Percentiles rank a stretch among this genome's conserved stretches.
phyloP scores from a whole-genome alignment of 805 yeast genomes.

The Candida vaughaniae region DNA sequence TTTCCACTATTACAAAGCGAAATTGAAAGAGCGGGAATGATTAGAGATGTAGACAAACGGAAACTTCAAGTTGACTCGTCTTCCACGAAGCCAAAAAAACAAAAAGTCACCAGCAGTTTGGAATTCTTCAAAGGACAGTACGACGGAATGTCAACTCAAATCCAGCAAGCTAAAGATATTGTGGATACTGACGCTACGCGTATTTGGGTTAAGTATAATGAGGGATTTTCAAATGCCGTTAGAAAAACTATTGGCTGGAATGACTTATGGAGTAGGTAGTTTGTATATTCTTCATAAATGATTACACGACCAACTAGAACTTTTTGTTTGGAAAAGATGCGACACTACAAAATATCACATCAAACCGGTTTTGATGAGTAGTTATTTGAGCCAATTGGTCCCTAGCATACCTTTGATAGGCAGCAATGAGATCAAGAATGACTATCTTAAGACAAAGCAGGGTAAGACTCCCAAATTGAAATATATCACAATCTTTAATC shows the following conservation, averaged over 20 bases:
- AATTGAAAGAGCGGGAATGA: constrained; percentile 21
- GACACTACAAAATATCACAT: too few species aligned
- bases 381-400: constrained; percentile 29
- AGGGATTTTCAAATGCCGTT: constrained; percentile 91
- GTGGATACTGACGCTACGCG: constrained; percentile 38
- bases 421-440: constrained; percentile 3
- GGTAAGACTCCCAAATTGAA: constrained; percentile 14
- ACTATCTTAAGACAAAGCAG: constrained; percentile 13
- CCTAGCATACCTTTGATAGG: constrained; percentile 20
- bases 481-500: constrained; percentile 29
- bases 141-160: constrained; percentile 32
- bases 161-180: constrained; percentile 20
- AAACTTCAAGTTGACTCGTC: constrained; percentile 1
- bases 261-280: constrained; percentile 49
- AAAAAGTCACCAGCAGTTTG: constrained; percentile 29
- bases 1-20: constrained; percentile 39
- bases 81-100: constrained; percentile 15
- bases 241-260: constrained; percentile 79
- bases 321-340: too few species aligned
- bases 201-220: constrained; percentile 86
- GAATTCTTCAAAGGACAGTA: constrained; percentile 41
- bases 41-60: constrained; percentile 12
- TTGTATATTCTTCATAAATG: background rate
- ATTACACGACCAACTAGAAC: background rate
- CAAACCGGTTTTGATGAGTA: too few species aligned